Evolutionary conservation across 2,329 filamentous ascomycete species (phyloP).

Genomic region (Colletotrichum horii): DNA sequence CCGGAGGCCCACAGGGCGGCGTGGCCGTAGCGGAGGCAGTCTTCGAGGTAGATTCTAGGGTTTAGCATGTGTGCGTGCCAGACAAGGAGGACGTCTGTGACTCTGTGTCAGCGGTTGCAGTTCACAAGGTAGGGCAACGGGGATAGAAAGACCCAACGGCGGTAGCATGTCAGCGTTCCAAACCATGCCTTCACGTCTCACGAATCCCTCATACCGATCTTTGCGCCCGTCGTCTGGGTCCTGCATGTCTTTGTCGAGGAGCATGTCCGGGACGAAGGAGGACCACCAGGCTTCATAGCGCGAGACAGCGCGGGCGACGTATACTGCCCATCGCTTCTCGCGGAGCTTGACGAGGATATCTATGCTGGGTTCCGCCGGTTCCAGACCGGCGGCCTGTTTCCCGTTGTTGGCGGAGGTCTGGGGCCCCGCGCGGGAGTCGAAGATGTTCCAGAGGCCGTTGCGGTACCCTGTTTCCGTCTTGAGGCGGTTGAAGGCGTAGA

Average conservation of each 20-base stretch:
- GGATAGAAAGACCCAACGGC: conserved; percentile 43
- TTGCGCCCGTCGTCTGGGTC: conserved; percentile 12
- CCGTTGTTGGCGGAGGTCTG: conserved; percentile 8
- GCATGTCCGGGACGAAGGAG: conserved; percentile 29
- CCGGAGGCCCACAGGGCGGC: conserved; percentile 61
- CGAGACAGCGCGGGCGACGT: conserved; percentile 66
- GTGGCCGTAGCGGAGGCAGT: conserved; percentile 60
- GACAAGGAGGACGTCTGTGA: conserved; percentile 72
- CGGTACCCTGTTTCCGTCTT: conserved; percentile 64
- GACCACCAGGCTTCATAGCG: conserved; percentile 69
- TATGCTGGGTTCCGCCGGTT: accelerated
- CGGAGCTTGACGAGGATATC: conserved; percentile 54
- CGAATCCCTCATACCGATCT: conserved; percentile 31
- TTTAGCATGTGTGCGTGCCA: conserved; percentile 77
- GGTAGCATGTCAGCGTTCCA: conserved; percentile 50
- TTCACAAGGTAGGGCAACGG: accelerated
- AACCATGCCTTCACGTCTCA: conserved; percentile 23
- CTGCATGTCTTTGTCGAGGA: conserved; percentile 32
- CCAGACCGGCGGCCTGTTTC: not conserved
- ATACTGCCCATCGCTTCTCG: conserved; percentile 73
- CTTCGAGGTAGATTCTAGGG: conserved; percentile 68
- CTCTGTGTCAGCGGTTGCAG: not conserved
- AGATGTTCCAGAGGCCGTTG: conserved; percentile 66
- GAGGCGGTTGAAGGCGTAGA: conserved; percentile 67
- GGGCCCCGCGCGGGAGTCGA: conserved; percentile 43